These are phyloP conservation scores for Austroboletus novae-zelandiae DNA, from an alignment of 1,284 basidiomycete genomes.

Conservation along the genomic window DNA sequence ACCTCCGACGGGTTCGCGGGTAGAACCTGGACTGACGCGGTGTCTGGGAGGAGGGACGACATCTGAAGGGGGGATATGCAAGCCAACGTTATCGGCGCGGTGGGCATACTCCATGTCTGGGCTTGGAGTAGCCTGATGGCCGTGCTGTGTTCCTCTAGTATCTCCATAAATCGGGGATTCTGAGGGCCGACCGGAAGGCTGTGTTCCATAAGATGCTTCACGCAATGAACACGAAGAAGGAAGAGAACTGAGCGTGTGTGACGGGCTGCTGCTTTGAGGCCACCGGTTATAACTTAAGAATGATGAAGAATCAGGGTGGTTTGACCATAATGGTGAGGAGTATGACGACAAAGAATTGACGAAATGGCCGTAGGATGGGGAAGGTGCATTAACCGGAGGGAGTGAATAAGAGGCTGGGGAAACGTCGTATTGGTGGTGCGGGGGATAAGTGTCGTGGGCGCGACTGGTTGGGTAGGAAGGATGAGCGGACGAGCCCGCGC, in stretches of 20 bases:
- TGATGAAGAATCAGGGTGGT: conserved; percentile 38
- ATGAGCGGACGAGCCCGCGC: conserved; percentile 19
- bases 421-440: conserved; percentile 38
- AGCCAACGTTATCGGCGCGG: conserved; percentile 28
- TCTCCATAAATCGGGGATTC: conserved; percentile 30
- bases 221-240: conserved; percentile 30
- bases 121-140: conserved; percentile 41
- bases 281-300: conserved; percentile 39
- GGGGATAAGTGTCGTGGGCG: conserved; percentile 38
- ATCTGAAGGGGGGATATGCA: conserved; percentile 36
- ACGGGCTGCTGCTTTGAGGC: conserved; percentile 37
- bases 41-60: conserved; percentile 64
- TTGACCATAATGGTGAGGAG: conserved; percentile 49
- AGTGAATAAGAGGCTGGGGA: conserved; percentile 30
- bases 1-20: conserved; percentile 23
- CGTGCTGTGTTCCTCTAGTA: conserved; percentile 25
- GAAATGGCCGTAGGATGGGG: conserved; percentile 28
- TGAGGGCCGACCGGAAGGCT: conserved; percentile 15
- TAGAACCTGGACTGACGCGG: conserved; percentile 46
- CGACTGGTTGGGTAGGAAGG: conserved; percentile 26
- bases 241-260: conserved; percentile 32
- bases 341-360: conserved; percentile 36
- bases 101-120: conserved; percentile 32
- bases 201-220: conserved; percentile 30
- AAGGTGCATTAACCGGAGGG: conserved; percentile 31